Base-by-base conservation (phyloP, 1,284 basidiomycete species). In the Rhodotorula sp. region DNA sequence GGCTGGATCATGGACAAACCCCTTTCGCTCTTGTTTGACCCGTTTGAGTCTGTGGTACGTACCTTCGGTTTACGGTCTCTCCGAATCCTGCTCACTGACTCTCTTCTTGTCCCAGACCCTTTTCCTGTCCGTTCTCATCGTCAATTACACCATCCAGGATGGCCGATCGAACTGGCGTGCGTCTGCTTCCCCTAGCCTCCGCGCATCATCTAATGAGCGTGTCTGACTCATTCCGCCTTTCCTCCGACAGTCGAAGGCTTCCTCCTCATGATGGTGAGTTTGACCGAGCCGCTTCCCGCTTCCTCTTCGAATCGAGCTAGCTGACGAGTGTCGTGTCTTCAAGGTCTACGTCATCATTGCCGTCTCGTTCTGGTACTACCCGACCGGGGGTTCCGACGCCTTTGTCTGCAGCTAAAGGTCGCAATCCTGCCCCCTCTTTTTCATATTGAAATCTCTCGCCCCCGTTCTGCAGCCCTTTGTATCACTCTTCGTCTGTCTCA, bases 31-130 rank as follows among this genome's bases (percentile, higher is more conserved):
- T 62, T 76, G 34, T 88, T 89, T 79, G 88, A 88, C 79, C 87
- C 86, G 6, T 87, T 88, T 81, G 86, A 91, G 82, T 87, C 87
- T 2, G 81, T 88, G 58, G 87, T 87, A 56, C 81, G 86, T 61
- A n/a, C 16, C 8, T 5, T 34, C 8, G 6, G 5, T 6, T 34
- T 7, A 34, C 34, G 34, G 34, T 34, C 34, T 34, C 34, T 1
- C 8, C 34, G 34, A 8, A 34, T 7, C 34, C 34, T 8, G 34
- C 34, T 34, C 5, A 7, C 34, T 34, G 8, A 34, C 34, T 34
- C 34, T 29, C 31, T 3, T 3, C 29, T 10, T 2, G 29, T 14
- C n/a, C 7, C 64, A 70, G 68, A 67, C 58, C 23, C 67, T 79
- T 29, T 78, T 78, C 76, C 69, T 79, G 21, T 65, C 72, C 2